Conservation (phyloP, 2,329 filamentous ascomycete species). For the Ophiostoma ips region DNA sequence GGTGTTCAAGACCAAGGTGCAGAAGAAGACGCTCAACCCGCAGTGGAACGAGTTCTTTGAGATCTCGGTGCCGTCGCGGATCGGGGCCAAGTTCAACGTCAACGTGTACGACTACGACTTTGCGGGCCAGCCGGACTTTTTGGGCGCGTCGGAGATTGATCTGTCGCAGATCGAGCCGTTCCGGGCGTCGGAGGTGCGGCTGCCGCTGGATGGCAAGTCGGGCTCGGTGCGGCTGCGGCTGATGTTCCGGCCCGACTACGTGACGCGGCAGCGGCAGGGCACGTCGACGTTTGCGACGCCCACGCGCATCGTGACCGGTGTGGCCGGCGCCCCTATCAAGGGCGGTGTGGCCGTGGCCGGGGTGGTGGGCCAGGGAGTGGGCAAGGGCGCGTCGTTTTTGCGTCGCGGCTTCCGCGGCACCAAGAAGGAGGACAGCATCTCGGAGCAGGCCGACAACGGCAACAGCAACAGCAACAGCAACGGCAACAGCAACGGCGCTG, state of each 20-base stretch:
- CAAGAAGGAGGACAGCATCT: slow-evolving; percentile 40
- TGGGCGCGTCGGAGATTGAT: slow-evolving; percentile 66
- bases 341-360: slow-evolving; percentile 66
- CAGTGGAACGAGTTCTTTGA: slow-evolving; percentile 97
- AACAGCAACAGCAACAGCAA: too few relatives aligned
- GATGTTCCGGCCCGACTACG: slow-evolving; percentile 85
- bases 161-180: slow-evolving; percentile 77
- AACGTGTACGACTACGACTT: slow-evolving; percentile 95
- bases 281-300: slow-evolving; percentile 86
- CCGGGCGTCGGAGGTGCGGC: slow-evolving; percentile 57
- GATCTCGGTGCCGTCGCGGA: slow-evolving; percentile 66
- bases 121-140: slow-evolving; percentile 80
- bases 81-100: slow-evolving; percentile 67
- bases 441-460: slow-evolving; percentile 15
- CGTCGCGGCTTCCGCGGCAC: slow-evolving; percentile 68
- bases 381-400: slow-evolving; percentile 82
- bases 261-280: slow-evolving; percentile 73
- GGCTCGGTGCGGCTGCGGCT: slow-evolving; percentile 70
- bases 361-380: slow-evolving; percentile 61
- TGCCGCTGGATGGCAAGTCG: slow-evolving; percentile 77
- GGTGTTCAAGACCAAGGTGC: slow-evolving; percentile 85
- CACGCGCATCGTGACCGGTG: slow-evolving; percentile 76
- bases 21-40: slow-evolving; percentile 93
- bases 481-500: too few relatives aligned
- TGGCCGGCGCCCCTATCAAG: slow-evolving; percentile 84